These are phyloP conservation scores for Phylloporus sp. DNA, from an alignment of 768 basidiomycete species.

Conservation along the genomic window DNA sequence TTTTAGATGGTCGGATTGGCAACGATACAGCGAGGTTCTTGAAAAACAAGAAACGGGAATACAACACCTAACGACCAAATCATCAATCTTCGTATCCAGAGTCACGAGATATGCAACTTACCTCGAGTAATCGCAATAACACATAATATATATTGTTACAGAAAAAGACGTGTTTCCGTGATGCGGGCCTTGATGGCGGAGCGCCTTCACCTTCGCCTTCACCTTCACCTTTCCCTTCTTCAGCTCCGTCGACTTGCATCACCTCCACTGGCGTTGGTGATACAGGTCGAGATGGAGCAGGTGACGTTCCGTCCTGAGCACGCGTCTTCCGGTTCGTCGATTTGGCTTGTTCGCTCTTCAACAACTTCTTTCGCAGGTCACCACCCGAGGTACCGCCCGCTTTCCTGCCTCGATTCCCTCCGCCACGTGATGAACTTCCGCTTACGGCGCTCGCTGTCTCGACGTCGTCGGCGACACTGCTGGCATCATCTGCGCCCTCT, in stretches of 20 bases:
- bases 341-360: constrained; percentile 83
- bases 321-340: constrained; percentile 57
- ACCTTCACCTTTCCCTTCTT: constrained; percentile 25
- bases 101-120: constrained; percentile 32
- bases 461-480: constrained; percentile 34
- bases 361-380: constrained; percentile 72
- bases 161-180: constrained; percentile 68
- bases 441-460: constrained; percentile 32
- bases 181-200: constrained; percentile 27
- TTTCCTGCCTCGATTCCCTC: constrained; percentile 42
- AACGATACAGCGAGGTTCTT: constrained; percentile 61
- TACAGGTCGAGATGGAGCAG: constrained; percentile 55
- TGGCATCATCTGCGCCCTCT: constrained; percentile 50
- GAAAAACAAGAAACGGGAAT: constrained; percentile 75
- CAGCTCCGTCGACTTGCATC: constrained; percentile 31
- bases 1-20: constrained; percentile 26
- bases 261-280: constrained; percentile 55
- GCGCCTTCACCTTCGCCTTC: constrained; percentile 4
- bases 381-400: constrained; percentile 43
- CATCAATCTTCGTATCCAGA: constrained; percentile 1
- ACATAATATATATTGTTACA: constrained; percentile 88
- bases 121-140: constrained; percentile 82
- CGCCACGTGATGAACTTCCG: constrained; percentile 24
- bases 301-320: constrained; percentile 48
- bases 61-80: constrained; percentile 58